Evolutionary conservation across 495 filamentous ascomycete species (phyloP).

Genomic region (Penicillium maclennaniae): DNA sequence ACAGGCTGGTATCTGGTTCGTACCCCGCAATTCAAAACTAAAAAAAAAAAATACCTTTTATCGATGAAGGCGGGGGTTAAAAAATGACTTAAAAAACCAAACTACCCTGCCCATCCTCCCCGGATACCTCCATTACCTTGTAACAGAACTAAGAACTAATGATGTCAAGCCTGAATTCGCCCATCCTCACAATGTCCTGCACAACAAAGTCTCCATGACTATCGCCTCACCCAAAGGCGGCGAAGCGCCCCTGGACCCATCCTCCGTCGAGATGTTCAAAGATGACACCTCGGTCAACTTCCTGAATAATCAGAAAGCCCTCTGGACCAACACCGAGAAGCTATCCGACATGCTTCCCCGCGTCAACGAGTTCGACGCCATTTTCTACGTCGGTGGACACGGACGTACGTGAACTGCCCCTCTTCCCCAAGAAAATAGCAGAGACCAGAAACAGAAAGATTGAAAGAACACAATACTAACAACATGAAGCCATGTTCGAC

Average conservation of each 20-base stretch:
- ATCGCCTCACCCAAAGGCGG: slow-evolving; percentile 68
- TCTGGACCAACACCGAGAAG: slow-evolving; percentile 62
- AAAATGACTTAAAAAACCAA: no score
- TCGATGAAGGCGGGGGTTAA: no score
- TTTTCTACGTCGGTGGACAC: slow-evolving; percentile 74
- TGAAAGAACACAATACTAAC: neutral
- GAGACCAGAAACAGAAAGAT: neutral
- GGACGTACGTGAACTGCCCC: slow-evolving; percentile 54
- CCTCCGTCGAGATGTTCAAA: slow-evolving; percentile 58
- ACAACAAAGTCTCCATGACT: slow-evolving; percentile 50
- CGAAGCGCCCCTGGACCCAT: slow-evolving; percentile 61
- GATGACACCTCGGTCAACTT: slow-evolving; percentile 54
- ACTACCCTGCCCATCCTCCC: no score
- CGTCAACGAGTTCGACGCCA: slow-evolving; percentile 59
- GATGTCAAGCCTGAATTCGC: slow-evolving; percentile 60
- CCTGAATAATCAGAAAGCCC: slow-evolving; percentile 43
- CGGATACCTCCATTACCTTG: neutral
- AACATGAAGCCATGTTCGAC: slow-evolving; percentile 64
- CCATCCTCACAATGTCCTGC: slow-evolving; percentile 61
- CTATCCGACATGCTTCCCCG: slow-evolving; percentile 48
- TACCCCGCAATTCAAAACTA: neutral
- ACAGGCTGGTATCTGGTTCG: slow-evolving; percentile 67
- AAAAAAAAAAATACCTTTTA: no score
- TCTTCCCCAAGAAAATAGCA: neutral
- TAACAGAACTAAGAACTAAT: neutral